phyloP scores from a whole-genome alignment of 164 flowering plant species.

The Macadamia tetraphylla region DNA sequence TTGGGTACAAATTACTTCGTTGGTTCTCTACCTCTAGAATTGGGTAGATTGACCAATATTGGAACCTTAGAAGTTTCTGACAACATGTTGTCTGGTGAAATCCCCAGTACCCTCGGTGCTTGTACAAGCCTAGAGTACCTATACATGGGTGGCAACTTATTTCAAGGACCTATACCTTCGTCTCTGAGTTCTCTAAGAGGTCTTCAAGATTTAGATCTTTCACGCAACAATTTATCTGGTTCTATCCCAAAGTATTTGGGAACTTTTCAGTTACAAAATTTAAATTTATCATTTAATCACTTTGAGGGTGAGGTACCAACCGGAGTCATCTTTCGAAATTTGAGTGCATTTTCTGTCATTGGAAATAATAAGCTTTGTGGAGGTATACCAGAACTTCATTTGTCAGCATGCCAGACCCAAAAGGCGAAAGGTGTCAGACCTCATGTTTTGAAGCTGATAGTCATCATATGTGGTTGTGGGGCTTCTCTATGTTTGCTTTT shows the following conservation, averaged over 20 bases:
- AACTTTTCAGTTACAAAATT: not conserved
- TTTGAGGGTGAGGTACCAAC: constrained; percentile 24
- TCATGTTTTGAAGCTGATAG: not conserved
- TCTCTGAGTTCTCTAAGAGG: constrained; percentile 12
- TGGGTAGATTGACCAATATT: constrained; percentile 22
- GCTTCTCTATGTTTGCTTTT: not conserved
- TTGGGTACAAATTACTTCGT: constrained; percentile 14
- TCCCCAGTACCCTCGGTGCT: constrained; percentile 19
- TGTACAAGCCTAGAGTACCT: constrained; percentile 19
- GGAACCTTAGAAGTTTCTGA: constrained; percentile 9
- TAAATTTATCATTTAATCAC: constrained; percentile 27
- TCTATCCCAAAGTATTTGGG: constrained; percentile 20
- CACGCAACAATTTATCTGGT: constrained; percentile 29
- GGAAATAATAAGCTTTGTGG: constrained; percentile 28
- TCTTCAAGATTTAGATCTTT: constrained; percentile 20
- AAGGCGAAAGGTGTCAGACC: not conserved
- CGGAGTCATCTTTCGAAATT: constrained; percentile 21
- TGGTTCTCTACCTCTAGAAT: constrained; percentile 24
- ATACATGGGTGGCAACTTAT: constrained; percentile 14
- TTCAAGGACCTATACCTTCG: constrained; percentile 26
- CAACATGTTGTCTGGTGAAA: constrained; percentile 28
- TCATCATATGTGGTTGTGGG: constrained; percentile 3
- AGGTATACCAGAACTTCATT: constrained; percentile 8
- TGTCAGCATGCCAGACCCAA: constrained; percentile 15
- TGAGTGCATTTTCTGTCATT: constrained; percentile 8